These are phyloP conservation scores for Solanum chiquidenum DNA, from an alignment of 257 asterid genomes.

Conservation along the genomic window DNA sequence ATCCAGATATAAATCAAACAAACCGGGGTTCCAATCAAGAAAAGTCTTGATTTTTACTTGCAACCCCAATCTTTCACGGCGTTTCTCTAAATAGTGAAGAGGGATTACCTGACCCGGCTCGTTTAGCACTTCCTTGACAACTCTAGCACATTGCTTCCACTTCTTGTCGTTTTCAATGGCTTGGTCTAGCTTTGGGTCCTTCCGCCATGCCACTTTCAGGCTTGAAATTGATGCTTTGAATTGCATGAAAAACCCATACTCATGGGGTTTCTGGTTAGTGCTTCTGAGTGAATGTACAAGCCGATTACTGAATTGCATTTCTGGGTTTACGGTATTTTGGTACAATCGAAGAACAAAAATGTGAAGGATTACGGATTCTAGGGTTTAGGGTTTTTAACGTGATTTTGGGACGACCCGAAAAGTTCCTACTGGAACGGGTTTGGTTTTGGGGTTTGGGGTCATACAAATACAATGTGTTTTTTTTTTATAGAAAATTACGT, in stretches of 20 bases:
- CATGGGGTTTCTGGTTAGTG: background rate
- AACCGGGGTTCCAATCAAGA: slow-evolving; percentile 54
- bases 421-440: background rate
- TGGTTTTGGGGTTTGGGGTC: background rate
- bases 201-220: slow-evolving; percentile 72
- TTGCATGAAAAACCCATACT: slow-evolving; percentile 11
- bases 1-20: slow-evolving; percentile 51
- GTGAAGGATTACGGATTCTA: background rate
- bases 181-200: slow-evolving; percentile 70
- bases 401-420: background rate
- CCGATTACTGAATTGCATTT: slow-evolving; percentile 2
- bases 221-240: slow-evolving; percentile 58
- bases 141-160: slow-evolving; percentile 70
- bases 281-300: background rate
- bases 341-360: background rate
- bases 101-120: slow-evolving; percentile 86
- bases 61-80: slow-evolving; percentile 67
- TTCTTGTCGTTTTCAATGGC: slow-evolving; percentile 78
- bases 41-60: slow-evolving; percentile 33
- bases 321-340: background rate
- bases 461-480: too few species aligned
- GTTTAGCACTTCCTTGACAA: slow-evolving; percentile 73
- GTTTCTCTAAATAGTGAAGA: slow-evolving; percentile 59
- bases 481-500: too few species aligned
- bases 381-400: background rate